A percentile compares a stretch with the other conserved stretches of the same genome.
Conservation (phyloP, 176 grass and related monocot species). For the Triticum urartu region DNA sequence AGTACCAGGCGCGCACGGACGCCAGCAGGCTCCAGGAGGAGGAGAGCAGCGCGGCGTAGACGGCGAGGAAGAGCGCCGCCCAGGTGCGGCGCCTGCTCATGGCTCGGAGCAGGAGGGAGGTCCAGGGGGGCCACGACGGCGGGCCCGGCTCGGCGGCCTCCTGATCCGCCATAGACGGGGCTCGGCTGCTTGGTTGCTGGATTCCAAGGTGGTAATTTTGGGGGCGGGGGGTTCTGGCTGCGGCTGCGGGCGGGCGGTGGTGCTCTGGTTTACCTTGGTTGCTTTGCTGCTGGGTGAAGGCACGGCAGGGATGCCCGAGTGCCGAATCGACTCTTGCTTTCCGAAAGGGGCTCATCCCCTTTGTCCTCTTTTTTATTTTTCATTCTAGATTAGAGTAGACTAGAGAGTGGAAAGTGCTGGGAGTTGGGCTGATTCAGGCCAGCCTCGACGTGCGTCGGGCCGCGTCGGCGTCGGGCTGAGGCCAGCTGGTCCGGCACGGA, state of each 20-base stretch:
- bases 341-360: not conserved
- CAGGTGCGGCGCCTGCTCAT: constrained; percentile 76
- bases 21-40: constrained; percentile 67
- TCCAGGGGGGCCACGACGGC: constrained; percentile 53
- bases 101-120: constrained; percentile 43
- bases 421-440: not conserved
- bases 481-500: not conserved
- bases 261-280: not conserved
- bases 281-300: constrained; percentile 19
- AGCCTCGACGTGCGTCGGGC: not conserved
- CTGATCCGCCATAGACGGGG: constrained; percentile 36
- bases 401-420: not conserved
- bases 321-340: not conserved
- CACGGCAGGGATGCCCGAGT: not conserved
- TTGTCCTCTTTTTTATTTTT: not conserved
- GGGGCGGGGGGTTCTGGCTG: not conserved
- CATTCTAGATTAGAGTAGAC: not conserved
- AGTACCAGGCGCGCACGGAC: constrained; percentile 83
- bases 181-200: not conserved
- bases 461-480: too few species aligned
- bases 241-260: not conserved
- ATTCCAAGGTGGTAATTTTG: not conserved
- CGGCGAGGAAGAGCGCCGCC: constrained; percentile 67
- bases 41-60: constrained; percentile 64
- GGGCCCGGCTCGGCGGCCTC: not conserved